phyloP scores from a whole-genome alignment of 768 basidiomycete species.

The Ramaria rubella region DNA sequence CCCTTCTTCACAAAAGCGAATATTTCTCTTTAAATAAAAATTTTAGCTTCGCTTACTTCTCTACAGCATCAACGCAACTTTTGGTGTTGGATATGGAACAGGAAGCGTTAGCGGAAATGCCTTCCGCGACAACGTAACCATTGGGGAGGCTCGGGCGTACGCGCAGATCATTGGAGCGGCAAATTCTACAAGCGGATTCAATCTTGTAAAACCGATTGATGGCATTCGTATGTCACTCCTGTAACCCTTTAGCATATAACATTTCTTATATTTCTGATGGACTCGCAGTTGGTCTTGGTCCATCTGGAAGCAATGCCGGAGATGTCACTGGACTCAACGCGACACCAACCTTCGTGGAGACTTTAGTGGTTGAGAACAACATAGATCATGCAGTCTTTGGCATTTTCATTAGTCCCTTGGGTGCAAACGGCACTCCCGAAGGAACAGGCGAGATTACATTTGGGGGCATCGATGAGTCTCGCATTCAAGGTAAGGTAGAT shows the following conservation, averaged over 20 bases:
- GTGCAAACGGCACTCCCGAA: background rate
- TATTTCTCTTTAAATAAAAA: background rate
- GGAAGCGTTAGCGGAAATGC: conserved; percentile 3
- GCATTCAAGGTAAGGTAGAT: background rate
- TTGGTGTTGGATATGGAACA: conserved; percentile 5
- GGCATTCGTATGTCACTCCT: conserved; percentile 5
- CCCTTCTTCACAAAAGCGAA: background rate
- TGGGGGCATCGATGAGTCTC: background rate
- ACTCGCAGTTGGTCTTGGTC: conserved; percentile 4
- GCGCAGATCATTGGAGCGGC: background rate
- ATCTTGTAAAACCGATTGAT: conserved; percentile 6
- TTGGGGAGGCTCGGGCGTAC: background rate
- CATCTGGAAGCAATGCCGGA: conserved; percentile 5
- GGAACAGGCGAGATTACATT: conserved; percentile 6
- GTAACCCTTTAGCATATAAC: background rate
- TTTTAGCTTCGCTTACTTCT: background rate
- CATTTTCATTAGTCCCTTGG: conserved; percentile 4
- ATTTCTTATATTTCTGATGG: background rate
- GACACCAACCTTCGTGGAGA: conserved; percentile 7
- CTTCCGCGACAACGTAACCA: conserved; percentile 4
- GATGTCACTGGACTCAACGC: background rate
- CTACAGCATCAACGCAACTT: conserved; percentile 1
- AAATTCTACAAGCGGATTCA: background rate
- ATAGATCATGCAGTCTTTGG: conserved; percentile 4
- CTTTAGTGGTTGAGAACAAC: background rate